phyloP scores from a whole-genome alignment of 805 yeast genomes.

The Nakazawaea laoshanensis region DNA sequence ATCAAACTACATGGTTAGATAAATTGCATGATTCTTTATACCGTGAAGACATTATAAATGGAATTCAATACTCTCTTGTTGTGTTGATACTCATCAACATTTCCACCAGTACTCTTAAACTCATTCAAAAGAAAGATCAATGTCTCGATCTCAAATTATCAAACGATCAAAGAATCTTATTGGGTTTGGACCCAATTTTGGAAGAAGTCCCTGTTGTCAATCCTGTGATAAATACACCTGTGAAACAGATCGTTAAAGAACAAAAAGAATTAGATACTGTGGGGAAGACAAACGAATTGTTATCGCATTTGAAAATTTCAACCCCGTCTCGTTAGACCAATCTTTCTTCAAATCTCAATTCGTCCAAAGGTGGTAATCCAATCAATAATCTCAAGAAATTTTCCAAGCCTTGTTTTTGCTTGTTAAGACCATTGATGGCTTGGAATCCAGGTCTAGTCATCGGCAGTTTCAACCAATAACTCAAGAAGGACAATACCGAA shows the following conservation, averaged over 20 bases:
- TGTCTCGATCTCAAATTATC: conserved; percentile 43
- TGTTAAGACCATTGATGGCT: conserved; percentile 88
- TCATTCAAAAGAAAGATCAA: conserved; percentile 35
- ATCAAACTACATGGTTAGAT: conserved; percentile 12
- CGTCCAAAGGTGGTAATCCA: conserved; percentile 86
- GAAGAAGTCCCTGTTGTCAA: not conserved
- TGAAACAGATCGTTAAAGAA: conserved; percentile 5
- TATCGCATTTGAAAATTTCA: conserved; percentile 4
- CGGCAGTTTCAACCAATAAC: conserved; percentile 97
- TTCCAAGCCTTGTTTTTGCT: conserved; percentile 89
- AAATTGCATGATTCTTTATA: conserved; percentile 4
- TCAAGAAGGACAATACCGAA: conserved; percentile 77
- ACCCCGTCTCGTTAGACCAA: conserved; percentile 24
- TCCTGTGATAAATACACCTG: conserved; percentile 1
- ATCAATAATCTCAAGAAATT: conserved; percentile 83
- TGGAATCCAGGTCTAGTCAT: conserved; percentile 84
- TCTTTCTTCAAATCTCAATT: conserved; percentile 92
- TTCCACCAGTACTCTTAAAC: conserved; percentile 18
- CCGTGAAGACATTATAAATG: conserved; percentile 7
- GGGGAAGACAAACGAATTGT: conserved; percentile 5
- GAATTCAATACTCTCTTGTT: conserved; percentile 16
- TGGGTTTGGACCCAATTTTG: conserved; percentile 26
- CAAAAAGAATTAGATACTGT: conserved; percentile 8
- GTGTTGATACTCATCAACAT: conserved; percentile 21
- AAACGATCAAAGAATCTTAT: conserved; percentile 32